A percentile compares a stretch with the other conserved stretches of the same genome.
Evolutionary conservation across 2,329 filamentous ascomycete species (phyloP).

Genomic region (Fusarium cyanostomum): DNA sequence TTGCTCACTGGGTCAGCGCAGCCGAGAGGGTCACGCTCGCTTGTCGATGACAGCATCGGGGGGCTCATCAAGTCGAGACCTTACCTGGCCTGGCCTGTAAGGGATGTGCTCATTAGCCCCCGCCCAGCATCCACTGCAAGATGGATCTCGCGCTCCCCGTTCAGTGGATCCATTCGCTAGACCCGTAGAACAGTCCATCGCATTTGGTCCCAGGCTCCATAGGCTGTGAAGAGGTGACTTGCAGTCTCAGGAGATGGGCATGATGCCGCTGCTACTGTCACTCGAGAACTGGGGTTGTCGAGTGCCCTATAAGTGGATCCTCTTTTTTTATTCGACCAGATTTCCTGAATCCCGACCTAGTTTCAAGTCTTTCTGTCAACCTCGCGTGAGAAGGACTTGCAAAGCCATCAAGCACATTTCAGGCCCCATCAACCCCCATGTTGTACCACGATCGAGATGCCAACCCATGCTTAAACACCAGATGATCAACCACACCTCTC

Average conservation of each 20-base stretch:
- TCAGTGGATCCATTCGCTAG: conserved; percentile 11
- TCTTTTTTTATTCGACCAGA: neutral
- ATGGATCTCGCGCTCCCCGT: conserved; percentile 26
- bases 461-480: conserved; percentile 21
- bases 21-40: conserved; percentile 26
- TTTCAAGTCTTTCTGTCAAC: neutral
- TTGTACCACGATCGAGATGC: conserved; percentile 22
- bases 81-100: conserved; percentile 8
- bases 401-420: neutral
- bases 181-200: neutral
- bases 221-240: neutral
- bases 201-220: neutral
- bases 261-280: neutral
- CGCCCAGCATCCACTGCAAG: conserved; percentile 4
- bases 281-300: conserved; percentile 1
- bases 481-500: conserved; percentile 13
- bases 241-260: neutral
- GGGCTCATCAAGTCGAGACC: neutral
- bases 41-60: conserved; percentile 35
- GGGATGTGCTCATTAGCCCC: conserved; percentile 15
- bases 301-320: conserved; percentile 30
- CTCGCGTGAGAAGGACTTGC: neutral
- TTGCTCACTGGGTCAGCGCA: conserved; percentile 29
- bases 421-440: neutral
- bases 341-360: neutral